Base-by-base conservation (phyloP, 2,329 filamentous ascomycete genomes). In the Sporothrix phasma region DNA sequence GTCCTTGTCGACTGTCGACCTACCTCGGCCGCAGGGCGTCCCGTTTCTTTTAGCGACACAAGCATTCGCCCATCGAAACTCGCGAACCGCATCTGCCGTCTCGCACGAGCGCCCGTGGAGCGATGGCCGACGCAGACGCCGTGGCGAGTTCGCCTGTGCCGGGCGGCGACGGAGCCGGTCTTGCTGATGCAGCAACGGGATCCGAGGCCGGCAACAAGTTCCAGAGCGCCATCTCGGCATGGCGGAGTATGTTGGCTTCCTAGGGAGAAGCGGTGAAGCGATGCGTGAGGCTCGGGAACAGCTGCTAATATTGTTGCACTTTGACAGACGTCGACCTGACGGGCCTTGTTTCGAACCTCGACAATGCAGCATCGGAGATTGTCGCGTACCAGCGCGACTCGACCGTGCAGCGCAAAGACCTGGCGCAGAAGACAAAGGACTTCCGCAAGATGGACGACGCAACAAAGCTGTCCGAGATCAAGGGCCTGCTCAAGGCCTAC, bases 351-450 rank as follows among this genome's bases (percentile, higher is more conserved):
- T 88, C 91, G 37, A 89, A 84, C 69, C 87, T 99, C 67, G 94
- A 99, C 76, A 88, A 88, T 66, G 93, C 92, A 3, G 94, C 94
- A n/a, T 93, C 92, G 11, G 94, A 97, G 71, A 91, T 99, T 67
- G 91, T 97, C 61, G 80, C 89, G 56, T 92, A 96, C 73, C 95
- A 99, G 73, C 85, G 92, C 70, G 94, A 97, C 75, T 90, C 93
- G n/a, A 88, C 96, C 4, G 88, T 97, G 0, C 93, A 99, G 74
- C 84, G 94, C 62, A 99, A 99, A 74, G 95, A 99, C 66, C 80
- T 99, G 22, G 94, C 95, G n/a, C 92, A 97, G 73, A 97, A 97
- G 81, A 99, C 94, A 0, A 99, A 99, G 72, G 93, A 97, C 71
- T 99, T 97, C 70, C 83, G 92, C 66, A 97, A 97, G 75, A 82